Conservation (phyloP, 2,329 filamentous ascomycete genomes). For the Zymoseptoria crescenta region DNA sequence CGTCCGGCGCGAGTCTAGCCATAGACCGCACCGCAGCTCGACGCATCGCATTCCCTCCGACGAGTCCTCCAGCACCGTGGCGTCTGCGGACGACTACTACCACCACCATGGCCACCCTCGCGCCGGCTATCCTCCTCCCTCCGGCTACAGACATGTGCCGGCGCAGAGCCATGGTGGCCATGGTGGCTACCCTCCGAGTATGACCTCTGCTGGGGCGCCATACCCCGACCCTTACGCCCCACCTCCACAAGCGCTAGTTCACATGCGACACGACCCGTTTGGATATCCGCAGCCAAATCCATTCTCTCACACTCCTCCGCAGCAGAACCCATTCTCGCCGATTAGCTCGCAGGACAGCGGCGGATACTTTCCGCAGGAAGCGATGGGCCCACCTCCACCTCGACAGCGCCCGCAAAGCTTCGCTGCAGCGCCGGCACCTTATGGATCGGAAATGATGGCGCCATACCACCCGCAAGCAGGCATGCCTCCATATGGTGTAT, state of each 20-base stretch:
- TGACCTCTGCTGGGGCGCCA: constrained; percentile 15
- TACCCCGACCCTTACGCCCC: constrained; percentile 20
- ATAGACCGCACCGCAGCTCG: constrained; percentile 21
- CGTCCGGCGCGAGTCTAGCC: constrained; percentile 15
- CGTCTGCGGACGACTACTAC: constrained; percentile 41
- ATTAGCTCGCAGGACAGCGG: constrained; percentile 16
- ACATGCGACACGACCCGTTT: constrained; percentile 31
- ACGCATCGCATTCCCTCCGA: constrained; percentile 25
- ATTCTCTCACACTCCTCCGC: constrained; percentile 24
- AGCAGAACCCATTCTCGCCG: constrained; percentile 33
- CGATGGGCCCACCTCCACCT: constrained; percentile 17
- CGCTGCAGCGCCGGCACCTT: constrained; percentile 20
- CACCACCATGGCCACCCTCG: constrained; percentile 32
- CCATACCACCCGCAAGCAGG: constrained; percentile 17
- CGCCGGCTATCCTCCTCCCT: constrained; percentile 26
- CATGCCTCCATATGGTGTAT: constrained; percentile 15
- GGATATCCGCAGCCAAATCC: constrained; percentile 33
- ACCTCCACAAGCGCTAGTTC: constrained; percentile 22
- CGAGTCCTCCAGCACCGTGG: constrained; percentile 35
- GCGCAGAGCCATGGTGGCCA: constrained; percentile 25
- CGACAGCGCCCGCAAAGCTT: constrained; percentile 25
- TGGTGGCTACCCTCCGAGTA: constrained; percentile 22
- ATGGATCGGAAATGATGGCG: constrained; percentile 23
- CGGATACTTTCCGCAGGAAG: constrained; percentile 33
- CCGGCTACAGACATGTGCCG: constrained; percentile 25